Percentiles rank a stretch among this genome's conserved stretches.
These are phyloP conservation scores for Flaveria floridana DNA, from an alignment of 140 eudicot genomes.

Conservation along the genomic window DNA sequence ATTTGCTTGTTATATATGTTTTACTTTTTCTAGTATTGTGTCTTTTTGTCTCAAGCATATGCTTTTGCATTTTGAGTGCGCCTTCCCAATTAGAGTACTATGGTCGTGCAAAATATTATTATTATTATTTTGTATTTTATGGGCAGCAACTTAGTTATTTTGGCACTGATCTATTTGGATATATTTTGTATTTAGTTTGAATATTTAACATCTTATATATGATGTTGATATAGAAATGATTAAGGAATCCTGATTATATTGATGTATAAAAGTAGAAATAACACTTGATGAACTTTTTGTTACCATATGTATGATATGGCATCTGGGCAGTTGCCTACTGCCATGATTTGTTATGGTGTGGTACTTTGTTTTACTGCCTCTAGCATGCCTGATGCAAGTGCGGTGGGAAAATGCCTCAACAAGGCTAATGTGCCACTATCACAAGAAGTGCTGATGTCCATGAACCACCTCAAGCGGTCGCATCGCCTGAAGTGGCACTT, in stretches of 20 bases:
- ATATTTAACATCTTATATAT: conserved; percentile 9
- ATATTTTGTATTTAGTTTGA: background rate
- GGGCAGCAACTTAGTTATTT: background rate
- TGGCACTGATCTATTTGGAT: conserved; percentile 4
- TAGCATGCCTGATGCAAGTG: background rate
- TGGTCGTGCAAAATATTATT: conserved; percentile 13
- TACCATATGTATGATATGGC: background rate
- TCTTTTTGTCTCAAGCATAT: background rate
- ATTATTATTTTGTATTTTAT: conserved; percentile 11
- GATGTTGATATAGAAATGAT: background rate
- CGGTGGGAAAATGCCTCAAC: background rate
- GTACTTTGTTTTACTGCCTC: background rate
- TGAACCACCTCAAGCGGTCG: background rate
- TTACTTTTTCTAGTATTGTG: background rate
- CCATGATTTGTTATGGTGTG: background rate
- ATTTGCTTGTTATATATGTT: background rate
- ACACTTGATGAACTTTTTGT: background rate
- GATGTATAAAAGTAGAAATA: conserved; percentile 9
- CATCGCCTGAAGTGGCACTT: background rate
- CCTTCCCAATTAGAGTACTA: background rate
- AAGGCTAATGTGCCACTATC: background rate
- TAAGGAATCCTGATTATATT: background rate
- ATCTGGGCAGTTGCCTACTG: background rate
- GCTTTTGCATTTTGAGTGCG: background rate
- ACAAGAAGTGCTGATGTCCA: background rate